Evolutionary conservation across 306 rosid genomes (phyloP), one percentile per base, ranked within the genome.

Genomic region (Quercus alba): DNA sequence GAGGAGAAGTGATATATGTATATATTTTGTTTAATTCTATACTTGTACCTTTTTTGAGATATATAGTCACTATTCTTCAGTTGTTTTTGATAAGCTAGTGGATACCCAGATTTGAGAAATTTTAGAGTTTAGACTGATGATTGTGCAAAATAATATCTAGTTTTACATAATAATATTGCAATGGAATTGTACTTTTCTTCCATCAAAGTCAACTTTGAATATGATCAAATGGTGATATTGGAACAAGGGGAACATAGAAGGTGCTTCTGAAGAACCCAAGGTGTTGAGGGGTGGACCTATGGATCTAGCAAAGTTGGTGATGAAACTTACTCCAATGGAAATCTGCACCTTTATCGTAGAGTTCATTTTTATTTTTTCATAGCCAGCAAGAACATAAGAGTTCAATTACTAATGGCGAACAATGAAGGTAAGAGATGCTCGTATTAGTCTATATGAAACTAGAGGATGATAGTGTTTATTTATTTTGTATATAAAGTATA

Each of bases 1-100:
- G 98, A 95, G 84, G 96, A 90, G 52, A 86, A 90, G 77, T 93
- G 89, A 93, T 17, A 58, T 17, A 54, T 14, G 77, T 33, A 41
- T 44, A 58, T 73, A 10, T 59, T 75, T 2, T 81, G 31, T 49
- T 75, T 80, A 49, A 67, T 54, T 23, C 41, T 44, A 9, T 73
- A 30, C 11, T 41, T 51, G 75, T 41, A 69, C 25, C 28, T 66
- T 2, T 57, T 52, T 69, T 33, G 68, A 23, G 56, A 73, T 52
- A 15, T 17, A 63, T 44, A 69, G 64, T 73, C 49, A 59, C 74
- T 28, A 31, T 55, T 66, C 41, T 10, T 55, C 13, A 10, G 77
- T 56, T 13, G 67, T 67, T 67, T 67, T 21, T 13, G 10, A 19
- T 67, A 33, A 67, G 2, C 15, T 35, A 33, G 51, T 1, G 26